Evolutionary conservation across 768 basidiomycete genomes (phyloP).

Genomic region (Lentinula aciculospora): DNA sequence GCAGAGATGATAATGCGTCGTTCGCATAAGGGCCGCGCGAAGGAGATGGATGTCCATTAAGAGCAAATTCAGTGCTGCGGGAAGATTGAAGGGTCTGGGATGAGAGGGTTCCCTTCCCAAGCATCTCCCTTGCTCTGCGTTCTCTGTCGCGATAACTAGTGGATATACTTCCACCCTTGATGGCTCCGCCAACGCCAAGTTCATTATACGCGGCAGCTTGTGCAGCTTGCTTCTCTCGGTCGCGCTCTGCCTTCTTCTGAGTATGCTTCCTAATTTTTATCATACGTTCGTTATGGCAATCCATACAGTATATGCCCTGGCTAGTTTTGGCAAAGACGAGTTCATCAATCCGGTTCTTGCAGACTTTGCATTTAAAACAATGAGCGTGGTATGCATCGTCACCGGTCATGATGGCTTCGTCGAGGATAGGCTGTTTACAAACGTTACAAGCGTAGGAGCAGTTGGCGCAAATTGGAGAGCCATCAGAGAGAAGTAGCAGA

Average conservation of each 20-base stretch:
- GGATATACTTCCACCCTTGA: constrained; percentile 8
- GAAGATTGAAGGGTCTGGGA: constrained; percentile 2
- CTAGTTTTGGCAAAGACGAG: constrained; percentile 98
- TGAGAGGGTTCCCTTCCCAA: neutral
- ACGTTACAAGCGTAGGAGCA: constrained; percentile 96
- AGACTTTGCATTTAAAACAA: constrained; percentile 97
- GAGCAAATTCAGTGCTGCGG: constrained; percentile 17
- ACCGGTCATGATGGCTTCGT: constrained; percentile 99
- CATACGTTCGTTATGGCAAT: constrained; percentile 96
- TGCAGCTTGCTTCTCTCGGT: constrained; percentile 34
- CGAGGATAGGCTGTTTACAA: constrained; percentile 89
- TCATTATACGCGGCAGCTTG: constrained; percentile 28
- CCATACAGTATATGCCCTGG: constrained; percentile 98
- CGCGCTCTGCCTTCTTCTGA: constrained; percentile 77
- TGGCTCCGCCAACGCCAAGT: constrained; percentile 19
- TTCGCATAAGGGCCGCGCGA: constrained; percentile 24
- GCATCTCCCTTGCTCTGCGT: neutral
- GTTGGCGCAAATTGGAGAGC: constrained; percentile 91
- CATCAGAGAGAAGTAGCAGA: constrained; percentile 93
- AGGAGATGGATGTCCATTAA: constrained; percentile 19
- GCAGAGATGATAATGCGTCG: constrained; percentile 28
- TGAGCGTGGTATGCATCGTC: constrained; percentile 98
- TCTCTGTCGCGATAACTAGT: constrained; percentile 4
- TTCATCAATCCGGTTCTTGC: constrained; percentile 92
- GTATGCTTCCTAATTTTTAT: constrained; percentile 87